Evolutionary conservation across 345 rosid genomes (phyloP), one percentile per base, ranked within the genome.

Genomic region (Citrus inodora): DNA sequence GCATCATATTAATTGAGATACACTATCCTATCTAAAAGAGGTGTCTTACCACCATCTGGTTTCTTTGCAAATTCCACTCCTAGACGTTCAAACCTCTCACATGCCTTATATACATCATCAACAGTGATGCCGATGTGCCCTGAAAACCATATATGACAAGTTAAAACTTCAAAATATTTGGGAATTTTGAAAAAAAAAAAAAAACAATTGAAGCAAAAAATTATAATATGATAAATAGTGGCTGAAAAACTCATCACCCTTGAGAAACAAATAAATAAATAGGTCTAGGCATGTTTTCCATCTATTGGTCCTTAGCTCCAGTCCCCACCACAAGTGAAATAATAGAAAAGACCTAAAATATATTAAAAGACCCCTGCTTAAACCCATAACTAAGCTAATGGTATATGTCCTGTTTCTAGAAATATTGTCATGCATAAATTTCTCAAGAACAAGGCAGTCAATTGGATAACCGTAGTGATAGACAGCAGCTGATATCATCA

Each of bases 41-140:
- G 55, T 16, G 8, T 37, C 79, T 76, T 85, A 94, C 98, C 99
- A 77, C 88, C 94, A 10, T 87, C 85, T 11, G 95, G 91, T 84
- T 88, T 96, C 80, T 96, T 96, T 30, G 80, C 97, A 86, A 96
- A 94, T 90, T 94, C 98, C 16, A 92, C 98, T n/a, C 97, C 98
- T 27, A 92, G 87, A 67, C 77, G 79, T 85, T 91, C 92, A 82
- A 96, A 96, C 85, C 98, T 89, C 87, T 90, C 98, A 58, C 99
- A 94, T 76, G 98, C 99, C 89, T 94, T 90, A 92, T 85, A 87
- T 21, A 91, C 89, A 79, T 94, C 97, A 85, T 94, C 97, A 80
- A 96, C 98, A 5, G 99, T 92, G 77, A 94, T 86, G 72, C 99
- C 99, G 7, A 96, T 92, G 80, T 96, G 98, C 60, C 99, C 99